Base-by-base conservation (phyloP, 345 rosid genomes). In the Camelina hispida region DNA sequence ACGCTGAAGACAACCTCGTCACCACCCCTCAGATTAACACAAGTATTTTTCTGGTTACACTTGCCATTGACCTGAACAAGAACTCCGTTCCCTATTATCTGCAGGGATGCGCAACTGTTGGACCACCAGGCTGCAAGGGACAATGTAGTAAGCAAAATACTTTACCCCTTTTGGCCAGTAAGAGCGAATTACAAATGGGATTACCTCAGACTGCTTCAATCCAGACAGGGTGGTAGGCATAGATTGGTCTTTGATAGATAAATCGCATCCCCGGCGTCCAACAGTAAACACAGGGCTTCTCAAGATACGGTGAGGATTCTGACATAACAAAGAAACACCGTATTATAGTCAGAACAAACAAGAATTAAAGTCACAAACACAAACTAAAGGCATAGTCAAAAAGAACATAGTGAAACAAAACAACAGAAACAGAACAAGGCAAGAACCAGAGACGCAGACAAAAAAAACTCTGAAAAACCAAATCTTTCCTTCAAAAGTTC, bases 51-150 rank as follows among this genome's bases (percentile, higher is more conserved):
- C 4, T 80, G 81, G 78, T 79, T 81, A 58, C 57, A 58, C 83
- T 82, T 88, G 50, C 93, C 94, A 75, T 95, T 95, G 57, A 95
- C 96, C 69, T 86, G 94, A 62, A 95, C 99, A 35, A 74, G 80
- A 75, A 94, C 94, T 79, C 92, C 90, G 55, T 86, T 87, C 67
- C 97, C 99, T 22, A 82, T 68, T 34, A 95, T 83, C 80, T 95
- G 91, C 69, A 95, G 71, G 32, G 84, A 58, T 32, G 1, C 22
- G 96, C 93, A 44, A 80, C 85, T 30, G 91, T 82, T 63, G 88
- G 78, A 66, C 87, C 89, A 76, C 85, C 93, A 15, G 81, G 79
- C 99, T 93, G 83, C 77, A 77, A 46, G 71, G 69, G 66, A 78
- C 58, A 44, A 77, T 67, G n/a, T n/a, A n/a, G 76, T 79, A 65